These are phyloP conservation scores for Davidsoniella eucalypti DNA, from an alignment of 2,329 filamentous ascomycete species.

Conservation along the genomic window DNA sequence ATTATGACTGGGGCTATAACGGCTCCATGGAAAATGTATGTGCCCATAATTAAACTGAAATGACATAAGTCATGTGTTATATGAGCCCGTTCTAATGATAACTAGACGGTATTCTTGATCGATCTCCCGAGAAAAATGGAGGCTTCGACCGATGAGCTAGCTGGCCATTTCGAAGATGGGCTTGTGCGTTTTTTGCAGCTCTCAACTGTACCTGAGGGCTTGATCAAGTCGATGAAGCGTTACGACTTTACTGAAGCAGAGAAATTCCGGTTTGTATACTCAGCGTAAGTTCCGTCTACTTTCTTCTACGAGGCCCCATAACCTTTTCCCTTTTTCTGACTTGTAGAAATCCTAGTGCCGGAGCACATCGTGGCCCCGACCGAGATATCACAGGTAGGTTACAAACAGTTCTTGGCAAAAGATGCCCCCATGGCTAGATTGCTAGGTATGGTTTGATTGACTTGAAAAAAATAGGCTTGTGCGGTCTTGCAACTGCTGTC, in stretches of 20 bases:
- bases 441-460: slow-evolving; percentile 13
- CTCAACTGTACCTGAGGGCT: slow-evolving; percentile 44
- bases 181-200: slow-evolving; percentile 54
- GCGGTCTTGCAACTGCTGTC: slow-evolving; percentile 55
- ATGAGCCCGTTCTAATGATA: slow-evolving; percentile 1
- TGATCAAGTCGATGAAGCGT: slow-evolving; percentile 50
- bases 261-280: slow-evolving; percentile 66
- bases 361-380: slow-evolving; percentile 33
- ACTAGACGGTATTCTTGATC: slow-evolving; percentile 69
- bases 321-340: neutral
- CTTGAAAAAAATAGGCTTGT: slow-evolving; percentile 39
- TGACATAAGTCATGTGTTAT: neutral
- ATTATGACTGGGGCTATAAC: slow-evolving; percentile 78
- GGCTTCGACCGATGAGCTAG: slow-evolving; percentile 9
- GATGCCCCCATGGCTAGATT: slow-evolving; percentile 1
- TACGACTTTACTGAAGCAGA: slow-evolving; percentile 70
- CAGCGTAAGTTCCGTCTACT: slow-evolving; percentile 42
- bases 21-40: slow-evolving; percentile 71
- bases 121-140: slow-evolving; percentile 50
- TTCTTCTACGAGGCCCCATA: slow-evolving; percentile 7
- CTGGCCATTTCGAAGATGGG: slow-evolving; percentile 47
- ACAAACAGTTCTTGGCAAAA: neutral
- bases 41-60: neutral
- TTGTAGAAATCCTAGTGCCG: slow-evolving; percentile 26
- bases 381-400: slow-evolving; percentile 27